Evolutionary conservation across 345 rosid species (phyloP).

Genomic region (Microthlaspi erraticum): DNA sequence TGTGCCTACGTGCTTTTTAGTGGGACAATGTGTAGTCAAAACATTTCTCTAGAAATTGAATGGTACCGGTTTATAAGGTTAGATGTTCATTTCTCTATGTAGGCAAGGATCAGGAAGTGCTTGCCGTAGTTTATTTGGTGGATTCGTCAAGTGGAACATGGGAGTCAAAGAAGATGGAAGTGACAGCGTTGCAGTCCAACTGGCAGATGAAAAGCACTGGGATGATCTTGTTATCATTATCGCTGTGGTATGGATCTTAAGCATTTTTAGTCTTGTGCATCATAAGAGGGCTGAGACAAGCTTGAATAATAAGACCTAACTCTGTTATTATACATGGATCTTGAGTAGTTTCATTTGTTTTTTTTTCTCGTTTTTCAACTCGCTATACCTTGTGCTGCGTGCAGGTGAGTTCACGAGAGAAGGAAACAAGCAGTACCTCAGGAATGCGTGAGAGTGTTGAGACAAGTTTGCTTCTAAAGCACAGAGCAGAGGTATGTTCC

Average conservation of each 20-base stretch:
- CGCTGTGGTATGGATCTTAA: slow-evolving; percentile 76
- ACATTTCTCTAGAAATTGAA: neutral
- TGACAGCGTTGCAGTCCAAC: slow-evolving; percentile 92
- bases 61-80: slow-evolving; percentile 5
- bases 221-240: slow-evolving; percentile 86
- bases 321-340: too few species aligned
- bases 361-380: neutral
- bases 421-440: slow-evolving; percentile 95
- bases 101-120: slow-evolving; percentile 99
- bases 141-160: slow-evolving; percentile 96
- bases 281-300: neutral
- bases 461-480: slow-evolving; percentile 90
- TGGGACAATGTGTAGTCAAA: neutral
- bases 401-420: slow-evolving; percentile 88
- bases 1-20: neutral
- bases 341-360: neutral
- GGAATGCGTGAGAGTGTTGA: slow-evolving; percentile 97
- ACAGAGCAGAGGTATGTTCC: slow-evolving; percentile 77
- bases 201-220: slow-evolving; percentile 92
- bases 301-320: slow-evolving; percentile 14
- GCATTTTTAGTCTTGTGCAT: neutral
- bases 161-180: slow-evolving; percentile 84
- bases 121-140: slow-evolving; percentile 95
- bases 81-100: slow-evolving; percentile 33
- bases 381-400: slow-evolving; percentile 35